Percentiles rank a stretch among this genome's conserved stretches.
Evolutionary conservation across 495 filamentous ascomycete genomes (phyloP).

Genomic region (Penicillium herquei): DNA sequence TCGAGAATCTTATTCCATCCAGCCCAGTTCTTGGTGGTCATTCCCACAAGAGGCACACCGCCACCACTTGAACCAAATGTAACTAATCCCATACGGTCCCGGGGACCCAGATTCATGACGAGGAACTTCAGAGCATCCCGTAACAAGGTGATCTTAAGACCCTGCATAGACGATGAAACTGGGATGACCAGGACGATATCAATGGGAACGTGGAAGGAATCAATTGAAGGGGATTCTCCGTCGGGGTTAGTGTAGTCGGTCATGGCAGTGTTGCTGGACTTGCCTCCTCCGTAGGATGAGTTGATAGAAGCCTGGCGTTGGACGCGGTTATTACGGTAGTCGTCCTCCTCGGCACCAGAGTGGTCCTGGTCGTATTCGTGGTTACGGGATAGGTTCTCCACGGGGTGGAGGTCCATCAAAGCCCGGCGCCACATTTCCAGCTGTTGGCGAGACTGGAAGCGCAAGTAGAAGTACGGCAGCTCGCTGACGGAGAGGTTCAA

Average conservation of each 20-base stretch:
- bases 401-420: slow-evolving; percentile 75
- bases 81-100: slow-evolving; percentile 94
- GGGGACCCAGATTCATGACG: slow-evolving; percentile 85
- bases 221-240: slow-evolving; percentile 49
- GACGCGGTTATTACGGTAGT: slow-evolving; percentile 68
- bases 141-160: slow-evolving; percentile 92
- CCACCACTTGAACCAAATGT: slow-evolving; percentile 96
- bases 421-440: slow-evolving; percentile 90
- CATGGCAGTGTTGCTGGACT: slow-evolving; percentile 45
- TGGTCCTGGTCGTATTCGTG: slow-evolving; percentile 77
- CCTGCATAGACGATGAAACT: slow-evolving; percentile 98
- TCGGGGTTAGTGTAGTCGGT: slow-evolving; percentile 67
- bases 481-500: slow-evolving; percentile 90
- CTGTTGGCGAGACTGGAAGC: slow-evolving; percentile 81
- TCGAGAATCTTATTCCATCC: slow-evolving; percentile 88
- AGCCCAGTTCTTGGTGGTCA: slow-evolving; percentile 91
- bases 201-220: slow-evolving; percentile 82
- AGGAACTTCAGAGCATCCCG: slow-evolving; percentile 94
- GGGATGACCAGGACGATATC: slow-evolving; percentile 97
- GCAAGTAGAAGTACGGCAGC: slow-evolving; percentile 94
- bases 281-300: slow-evolving; percentile 73
- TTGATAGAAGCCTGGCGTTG: slow-evolving; percentile 84
- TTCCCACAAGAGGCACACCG: slow-evolving; percentile 92
- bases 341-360: slow-evolving; percentile 87
- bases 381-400: slow-evolving; percentile 57